Evolutionary conservation across 1,284 basidiomycete species (phyloP), one percentile per base, ranked within the genome.

Genomic region (Tylopilus microsporus): DNA sequence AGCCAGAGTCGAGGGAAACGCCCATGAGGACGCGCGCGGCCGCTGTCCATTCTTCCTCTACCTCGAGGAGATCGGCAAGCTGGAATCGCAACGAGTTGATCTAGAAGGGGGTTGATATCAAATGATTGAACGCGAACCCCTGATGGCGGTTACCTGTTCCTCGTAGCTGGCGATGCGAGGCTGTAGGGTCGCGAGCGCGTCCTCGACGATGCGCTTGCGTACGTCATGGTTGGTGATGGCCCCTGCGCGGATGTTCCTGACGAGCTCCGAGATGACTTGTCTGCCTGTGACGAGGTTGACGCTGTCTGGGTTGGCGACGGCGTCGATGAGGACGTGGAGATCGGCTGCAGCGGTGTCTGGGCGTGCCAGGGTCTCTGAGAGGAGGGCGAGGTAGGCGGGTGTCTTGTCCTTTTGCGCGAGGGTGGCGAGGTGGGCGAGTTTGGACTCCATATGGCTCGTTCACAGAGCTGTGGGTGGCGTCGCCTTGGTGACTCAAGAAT

Each of bases 21-120:
- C 87, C 87, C 81, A 92, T 94, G 39, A 99, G 81, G 12, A 95
- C 89, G 48, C 85, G 84, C 1, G 97, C 97, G 16, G 97, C 94
- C 52, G 87, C 91, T 60, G 85, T 86, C 91, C 94, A 99, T 69
- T 94, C 92, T 71, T 98, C 94, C 58, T 94, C 91, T 4, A 79
- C 73, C 72, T 97, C 93, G n/a, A 96, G 79, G 21, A 97, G 76
- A 70, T 92, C 86, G 3, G 95, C 92, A 37, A 97, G 84, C 68
- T 94, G 87, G 66, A 92, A 90, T 53, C 94, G 81, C 59, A 98
- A 74, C 6, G 82, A 79, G 59, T 92, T 93, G 9, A 91, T 86
- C 93, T 97, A 70, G 32, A 49, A 70, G 30, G 49, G 45, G 34
- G 5, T 53, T 51, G 52, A 50, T 42, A 56, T 66, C 30, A 62